Evolutionary conservation across 2,329 filamentous ascomycete species (phyloP).

Genomic region (Paracamarosporium sp.): DNA sequence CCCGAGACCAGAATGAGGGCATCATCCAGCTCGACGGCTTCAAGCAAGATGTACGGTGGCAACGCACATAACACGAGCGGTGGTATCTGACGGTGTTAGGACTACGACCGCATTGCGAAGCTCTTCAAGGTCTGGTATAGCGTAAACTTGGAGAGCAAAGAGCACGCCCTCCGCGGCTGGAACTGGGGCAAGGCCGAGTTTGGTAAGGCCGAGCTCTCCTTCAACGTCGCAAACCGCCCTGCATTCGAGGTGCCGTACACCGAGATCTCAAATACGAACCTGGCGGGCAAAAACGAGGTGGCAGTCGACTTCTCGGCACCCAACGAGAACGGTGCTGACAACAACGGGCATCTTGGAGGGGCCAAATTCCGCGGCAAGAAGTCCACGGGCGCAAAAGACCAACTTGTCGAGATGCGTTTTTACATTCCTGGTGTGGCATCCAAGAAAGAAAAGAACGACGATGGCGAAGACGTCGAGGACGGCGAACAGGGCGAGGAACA

Average conservation of each 20-base stretch:
- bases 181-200: slow-evolving; percentile 99
- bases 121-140: slow-evolving; percentile 99
- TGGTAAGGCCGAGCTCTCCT: slow-evolving; percentile 89
- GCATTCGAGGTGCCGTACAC: slow-evolving; percentile 97
- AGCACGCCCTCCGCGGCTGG: slow-evolving; percentile 95
- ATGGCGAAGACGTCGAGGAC: slow-evolving; percentile 67
- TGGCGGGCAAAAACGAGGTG: slow-evolving; percentile 97
- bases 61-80: neutral
- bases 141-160: slow-evolving; percentile 87
- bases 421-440: slow-evolving; percentile 91
- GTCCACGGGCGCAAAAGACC: slow-evolving; percentile 85
- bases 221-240: slow-evolving; percentile 96
- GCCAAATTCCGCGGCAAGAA: slow-evolving; percentile 83
- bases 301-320: slow-evolving; percentile 90
- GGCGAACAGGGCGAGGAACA: slow-evolving; percentile 76
- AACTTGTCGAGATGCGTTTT: slow-evolving; percentile 98
- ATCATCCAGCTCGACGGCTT: slow-evolving; percentile 96
- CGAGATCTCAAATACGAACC: slow-evolving; percentile 96
- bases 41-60: slow-evolving; percentile 71
- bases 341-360: slow-evolving; percentile 76
- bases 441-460: slow-evolving; percentile 72
- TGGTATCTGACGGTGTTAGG: slow-evolving; percentile 55
- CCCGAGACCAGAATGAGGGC: slow-evolving; percentile 71
- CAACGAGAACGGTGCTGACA: slow-evolving; percentile 73
- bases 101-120: slow-evolving; percentile 88